Conservation (phyloP, 176 grass and related monocot species). For the Carex littledalei region DNA sequence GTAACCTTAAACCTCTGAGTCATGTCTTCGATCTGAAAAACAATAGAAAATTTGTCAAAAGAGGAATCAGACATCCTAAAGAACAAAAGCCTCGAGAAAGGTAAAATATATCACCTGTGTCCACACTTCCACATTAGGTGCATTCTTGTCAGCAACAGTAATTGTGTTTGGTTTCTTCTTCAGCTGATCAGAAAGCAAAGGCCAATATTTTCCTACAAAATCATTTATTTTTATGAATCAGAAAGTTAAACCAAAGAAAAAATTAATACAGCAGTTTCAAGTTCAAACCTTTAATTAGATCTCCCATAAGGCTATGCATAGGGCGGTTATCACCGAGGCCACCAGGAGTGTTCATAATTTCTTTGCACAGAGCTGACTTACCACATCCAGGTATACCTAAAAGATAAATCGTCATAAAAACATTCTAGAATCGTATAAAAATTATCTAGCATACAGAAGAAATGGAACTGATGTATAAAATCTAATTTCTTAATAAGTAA, state of each 20-base stretch:
- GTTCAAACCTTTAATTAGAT: slow-evolving; percentile 80
- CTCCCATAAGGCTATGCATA: slow-evolving; percentile 90
- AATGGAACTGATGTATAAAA: neutral
- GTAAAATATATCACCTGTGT: slow-evolving; percentile 46
- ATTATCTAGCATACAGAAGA: neutral
- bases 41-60: neutral
- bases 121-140: slow-evolving; percentile 96
- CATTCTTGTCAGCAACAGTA: slow-evolving; percentile 99
- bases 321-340: slow-evolving; percentile 81
- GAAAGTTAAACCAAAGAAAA: slow-evolving; percentile 11
- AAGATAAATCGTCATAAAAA: slow-evolving; percentile 5
- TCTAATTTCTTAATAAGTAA: neutral
- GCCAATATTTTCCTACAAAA: slow-evolving; percentile 88
- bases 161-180: slow-evolving; percentile 84
- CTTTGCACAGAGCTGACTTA: slow-evolving; percentile 85
- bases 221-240: neutral
- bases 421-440: neutral
- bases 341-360: slow-evolving; percentile 69
- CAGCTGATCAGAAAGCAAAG: slow-evolving; percentile 72
- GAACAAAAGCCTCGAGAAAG: slow-evolving; percentile 3
- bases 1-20: slow-evolving; percentile 56
- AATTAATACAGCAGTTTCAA: neutral
- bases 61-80: neutral
- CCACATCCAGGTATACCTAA: slow-evolving; percentile 98
- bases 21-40: slow-evolving; percentile 88